Conservation (phyloP, 2,329 filamentous ascomycete genomes). For the Fusarium sp. region DNA sequence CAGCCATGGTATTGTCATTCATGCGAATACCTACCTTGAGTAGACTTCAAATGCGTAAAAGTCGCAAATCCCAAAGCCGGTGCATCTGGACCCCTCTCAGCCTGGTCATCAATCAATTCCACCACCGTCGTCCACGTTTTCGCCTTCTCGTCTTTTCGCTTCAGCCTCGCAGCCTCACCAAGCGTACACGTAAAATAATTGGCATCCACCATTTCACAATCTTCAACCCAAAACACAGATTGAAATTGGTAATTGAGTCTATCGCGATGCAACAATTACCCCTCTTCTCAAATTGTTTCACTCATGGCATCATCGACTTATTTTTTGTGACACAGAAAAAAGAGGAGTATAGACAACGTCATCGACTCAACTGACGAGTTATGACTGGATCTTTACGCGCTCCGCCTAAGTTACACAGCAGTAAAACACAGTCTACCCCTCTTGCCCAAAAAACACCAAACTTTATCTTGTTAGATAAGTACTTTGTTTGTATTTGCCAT, state of each 20-base stretch:
- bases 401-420: background rate
- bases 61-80: constrained; percentile 64
- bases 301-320: constrained; percentile 26
- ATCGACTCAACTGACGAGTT: constrained; percentile 19
- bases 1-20: background rate
- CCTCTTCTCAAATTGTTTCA: background rate
- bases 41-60: constrained; percentile 21
- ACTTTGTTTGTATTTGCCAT: background rate
- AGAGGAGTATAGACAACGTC: constrained; percentile 23
- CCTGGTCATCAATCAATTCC: constrained; percentile 63
- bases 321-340: background rate
- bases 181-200: constrained; percentile 73
- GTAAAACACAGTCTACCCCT: constrained; percentile 16
- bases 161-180: constrained; percentile 61
- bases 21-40: background rate
- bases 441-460: background rate
- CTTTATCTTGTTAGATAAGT: background rate
- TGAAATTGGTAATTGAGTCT: background rate
- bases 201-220: constrained; percentile 8
- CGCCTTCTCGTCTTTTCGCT: constrained; percentile 26
- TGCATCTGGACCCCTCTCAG: constrained; percentile 49
- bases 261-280: background rate
- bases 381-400: constrained; percentile 28
- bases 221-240: fast-evolving
- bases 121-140: constrained; percentile 59